These are phyloP conservation scores for Fusarium bactridioides DNA, from an alignment of 2,329 filamentous ascomycete species.

Conservation along the genomic window DNA sequence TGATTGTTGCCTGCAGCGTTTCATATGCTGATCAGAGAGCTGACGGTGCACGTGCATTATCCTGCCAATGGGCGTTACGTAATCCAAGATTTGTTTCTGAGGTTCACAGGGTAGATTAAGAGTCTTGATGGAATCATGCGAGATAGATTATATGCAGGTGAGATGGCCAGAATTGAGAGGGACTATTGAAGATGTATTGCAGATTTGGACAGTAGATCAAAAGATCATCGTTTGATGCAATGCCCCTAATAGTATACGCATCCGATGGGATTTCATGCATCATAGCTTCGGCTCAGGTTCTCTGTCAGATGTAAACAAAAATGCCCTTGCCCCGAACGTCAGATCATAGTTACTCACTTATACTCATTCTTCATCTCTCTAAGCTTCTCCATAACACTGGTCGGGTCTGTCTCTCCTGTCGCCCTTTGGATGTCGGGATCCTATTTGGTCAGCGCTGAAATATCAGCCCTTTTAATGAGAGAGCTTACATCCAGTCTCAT, in stretches of 20 bases:
- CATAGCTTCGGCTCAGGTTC: neutral
- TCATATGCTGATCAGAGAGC: neutral
- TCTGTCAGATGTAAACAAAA: neutral
- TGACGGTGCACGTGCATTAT: neutral
- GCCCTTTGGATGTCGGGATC: neutral
- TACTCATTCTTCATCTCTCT: neutral
- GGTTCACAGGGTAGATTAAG: neutral
- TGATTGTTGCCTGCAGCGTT: neutral
- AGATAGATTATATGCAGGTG: neutral
- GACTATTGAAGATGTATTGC: accelerated
- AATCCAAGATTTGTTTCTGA: neutral
- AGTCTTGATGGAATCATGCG: neutral
- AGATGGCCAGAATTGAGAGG: no score
- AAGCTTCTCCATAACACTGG: neutral
- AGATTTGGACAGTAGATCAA: neutral
- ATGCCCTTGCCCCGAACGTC: accelerated
- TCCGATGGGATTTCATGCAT: neutral
- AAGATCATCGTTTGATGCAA: no score
- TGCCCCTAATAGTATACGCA: no score
- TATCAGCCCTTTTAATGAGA: accelerated
- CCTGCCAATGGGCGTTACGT: neutral
- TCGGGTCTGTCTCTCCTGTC: neutral
- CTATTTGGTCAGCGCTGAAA: neutral
- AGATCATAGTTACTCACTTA: neutral
- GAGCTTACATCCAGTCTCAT: neutral